Conservation (phyloP, 176 grass and related monocot genomes). For the Zea luxurians region DNA sequence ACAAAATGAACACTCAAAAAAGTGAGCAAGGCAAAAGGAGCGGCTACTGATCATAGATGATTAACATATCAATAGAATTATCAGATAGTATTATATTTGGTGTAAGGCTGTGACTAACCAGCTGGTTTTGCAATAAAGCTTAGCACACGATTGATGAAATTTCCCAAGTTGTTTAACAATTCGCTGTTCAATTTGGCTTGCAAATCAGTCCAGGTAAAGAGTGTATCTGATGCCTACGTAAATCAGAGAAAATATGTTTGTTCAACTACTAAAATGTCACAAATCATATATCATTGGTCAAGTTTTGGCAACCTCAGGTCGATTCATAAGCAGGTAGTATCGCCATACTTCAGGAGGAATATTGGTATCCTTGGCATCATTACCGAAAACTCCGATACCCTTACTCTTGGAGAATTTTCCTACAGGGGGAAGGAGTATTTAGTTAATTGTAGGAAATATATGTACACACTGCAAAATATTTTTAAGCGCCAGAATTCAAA, state of each 20-base stretch:
- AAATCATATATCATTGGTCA: slow-evolving; percentile 32
- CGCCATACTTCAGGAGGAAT: slow-evolving; percentile 98
- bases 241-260: slow-evolving; percentile 31
- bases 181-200: slow-evolving; percentile 93
- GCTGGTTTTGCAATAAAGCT: slow-evolving; percentile 90
- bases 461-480: neutral
- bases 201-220: slow-evolving; percentile 91
- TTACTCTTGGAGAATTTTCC: slow-evolving; percentile 99
- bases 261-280: slow-evolving; percentile 1
- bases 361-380: slow-evolving; percentile 85
- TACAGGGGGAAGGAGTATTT: slow-evolving; percentile 35
- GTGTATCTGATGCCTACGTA: slow-evolving; percentile 84
- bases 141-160: slow-evolving; percentile 94
- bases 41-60: slow-evolving; percentile 1
- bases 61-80: neutral
- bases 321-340: slow-evolving; percentile 91
- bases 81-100: neutral
- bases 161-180: slow-evolving; percentile 80
- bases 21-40: neutral
- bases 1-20: neutral
- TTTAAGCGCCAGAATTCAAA: neutral
- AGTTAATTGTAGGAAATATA: slow-evolving; percentile 28
- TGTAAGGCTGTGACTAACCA: slow-evolving; percentile 53
- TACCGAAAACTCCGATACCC: slow-evolving; percentile 96
- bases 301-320: slow-evolving; percentile 69